Evolutionary conservation across 768 basidiomycete species (phyloP), one percentile per base, ranked within the genome.

Genomic region (Amanita muscaria): DNA sequence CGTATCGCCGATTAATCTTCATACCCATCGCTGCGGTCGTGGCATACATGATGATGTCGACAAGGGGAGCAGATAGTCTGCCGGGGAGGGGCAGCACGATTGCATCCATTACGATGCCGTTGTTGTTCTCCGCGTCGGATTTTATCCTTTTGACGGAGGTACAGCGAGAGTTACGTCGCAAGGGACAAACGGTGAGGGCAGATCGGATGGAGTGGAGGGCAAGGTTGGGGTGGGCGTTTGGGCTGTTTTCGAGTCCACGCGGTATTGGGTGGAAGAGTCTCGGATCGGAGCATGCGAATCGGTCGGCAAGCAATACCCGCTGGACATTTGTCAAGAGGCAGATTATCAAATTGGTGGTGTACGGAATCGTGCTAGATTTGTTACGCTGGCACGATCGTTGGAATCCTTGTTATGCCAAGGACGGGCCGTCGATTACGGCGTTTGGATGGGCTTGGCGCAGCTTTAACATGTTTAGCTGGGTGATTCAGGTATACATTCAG

Each of bases 251-350:
- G 29, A 65, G 58, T 31, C 57, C 62, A 1, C 56, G 66, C 25
- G 63, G 66, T 12, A 56, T 68, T 6, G 59, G 64, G 24, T 67
- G 64, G 64, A 51, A 56, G 14, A n/a, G n/a, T n/a, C 61, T 63
- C 33, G 60, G 62, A 47, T 54, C 57, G 2, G 50, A 47, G 15
- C 23, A 51, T 40, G 43, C 53, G 49, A 43, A 11, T 48, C 53
- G 10, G 57, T 58, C 34, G 35, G 27, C 23, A 44, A 33, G 39
- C 65, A 65, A 46, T 51, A 63, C 15, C 8, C 48, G 22, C 46
- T 22, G 36, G 36, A 21, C 35, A 4, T 46, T 46, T 38, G 27
- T 46, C 36, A 46, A 39, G 30, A 4, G 25, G 22, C 46, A 47
- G 14, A 12, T 41, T 10, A 22, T 38, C 11, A 25, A 24, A n/a